These are phyloP conservation scores for Taxillus chinensis DNA, from an alignment of 164 flowering plant species.

Conservation along the genomic window DNA sequence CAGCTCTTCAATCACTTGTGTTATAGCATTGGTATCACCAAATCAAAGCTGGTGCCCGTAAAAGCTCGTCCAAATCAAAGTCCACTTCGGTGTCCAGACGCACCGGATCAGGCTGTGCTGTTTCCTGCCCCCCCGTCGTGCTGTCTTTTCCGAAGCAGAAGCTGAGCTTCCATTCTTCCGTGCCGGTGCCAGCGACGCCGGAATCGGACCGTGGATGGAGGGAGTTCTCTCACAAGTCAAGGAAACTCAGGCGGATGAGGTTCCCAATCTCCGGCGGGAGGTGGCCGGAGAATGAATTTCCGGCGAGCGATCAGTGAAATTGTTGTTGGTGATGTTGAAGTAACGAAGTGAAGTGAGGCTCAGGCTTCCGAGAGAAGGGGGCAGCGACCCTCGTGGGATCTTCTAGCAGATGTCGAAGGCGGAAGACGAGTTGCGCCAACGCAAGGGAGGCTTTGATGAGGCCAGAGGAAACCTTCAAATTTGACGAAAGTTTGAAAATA, in stretches of 20 bases:
- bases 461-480: too few species aligned
- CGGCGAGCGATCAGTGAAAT: constrained; percentile 4
- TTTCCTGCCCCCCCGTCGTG: too few species aligned
- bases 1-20: too few species aligned
- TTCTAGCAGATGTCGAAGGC: too few species aligned
- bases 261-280: constrained; percentile 15
- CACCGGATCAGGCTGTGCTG: constrained; percentile 12
- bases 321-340: background rate
- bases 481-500: too few species aligned
- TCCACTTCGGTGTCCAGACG: constrained; percentile 9
- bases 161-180: constrained; percentile 9
- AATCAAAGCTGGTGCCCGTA: background rate
- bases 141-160: constrained; percentile 14
- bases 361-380: background rate
- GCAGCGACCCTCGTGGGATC: background rate
- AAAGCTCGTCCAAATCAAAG: background rate
- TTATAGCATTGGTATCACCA: too few species aligned
- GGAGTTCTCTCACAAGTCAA: constrained; percentile 13
- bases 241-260: constrained; percentile 6
- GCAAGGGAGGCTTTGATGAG: too few species aligned
- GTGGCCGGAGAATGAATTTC: constrained; percentile 17
- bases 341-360: background rate
- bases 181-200: constrained; percentile 7
- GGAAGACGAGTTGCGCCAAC: too few species aligned
- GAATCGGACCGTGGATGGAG: constrained; percentile 12